Evolutionary conservation across 2,329 filamentous ascomycete species (phyloP).

Genomic region (Sordariomycetes sp.): DNA sequence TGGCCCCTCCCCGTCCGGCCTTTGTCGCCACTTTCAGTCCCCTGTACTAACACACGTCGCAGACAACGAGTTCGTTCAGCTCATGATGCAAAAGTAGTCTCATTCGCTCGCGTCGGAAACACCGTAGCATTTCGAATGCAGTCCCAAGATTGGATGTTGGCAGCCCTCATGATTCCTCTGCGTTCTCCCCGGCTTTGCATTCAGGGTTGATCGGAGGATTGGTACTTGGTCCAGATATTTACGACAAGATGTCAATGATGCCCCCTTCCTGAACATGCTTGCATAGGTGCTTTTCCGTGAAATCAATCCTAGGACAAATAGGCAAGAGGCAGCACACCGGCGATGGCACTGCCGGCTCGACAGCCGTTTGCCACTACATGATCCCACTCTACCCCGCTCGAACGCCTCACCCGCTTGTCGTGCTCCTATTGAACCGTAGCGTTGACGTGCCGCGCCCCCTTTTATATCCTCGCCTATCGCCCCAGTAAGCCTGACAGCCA

Average conservation of each 20-base stretch:
- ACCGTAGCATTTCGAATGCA: neutral
- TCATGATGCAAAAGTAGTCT: slow-evolving; percentile 91
- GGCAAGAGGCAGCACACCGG: neutral
- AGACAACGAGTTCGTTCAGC: slow-evolving; percentile 91
- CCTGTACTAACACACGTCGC: slow-evolving; percentile 14
- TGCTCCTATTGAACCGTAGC: neutral
- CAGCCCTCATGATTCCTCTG: neutral
- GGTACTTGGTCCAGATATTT: neutral
- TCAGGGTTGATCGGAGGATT: neutral
- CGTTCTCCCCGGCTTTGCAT: neutral
- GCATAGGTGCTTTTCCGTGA: neutral
- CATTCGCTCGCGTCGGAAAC: neutral
- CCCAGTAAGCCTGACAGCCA: no score
- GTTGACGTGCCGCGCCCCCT: neutral
- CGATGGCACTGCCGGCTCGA: no score
- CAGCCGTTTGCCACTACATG: neutral
- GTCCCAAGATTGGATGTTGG: slow-evolving; percentile 1
- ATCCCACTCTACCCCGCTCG: neutral
- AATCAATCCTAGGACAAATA: neutral
- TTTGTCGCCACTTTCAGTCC: neutral
- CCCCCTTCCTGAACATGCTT: neutral
- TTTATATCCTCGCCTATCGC: no score
- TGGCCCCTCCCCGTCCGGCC: slow-evolving; percentile 7
- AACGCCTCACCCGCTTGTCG: neutral
- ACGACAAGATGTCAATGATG: neutral